A percentile compares a stretch with the other conserved stretches of the same genome.
These are phyloP conservation scores for Cladosporium sp. DNA, from an alignment of 2,329 filamentous ascomycete species.

Conservation along the genomic window DNA sequence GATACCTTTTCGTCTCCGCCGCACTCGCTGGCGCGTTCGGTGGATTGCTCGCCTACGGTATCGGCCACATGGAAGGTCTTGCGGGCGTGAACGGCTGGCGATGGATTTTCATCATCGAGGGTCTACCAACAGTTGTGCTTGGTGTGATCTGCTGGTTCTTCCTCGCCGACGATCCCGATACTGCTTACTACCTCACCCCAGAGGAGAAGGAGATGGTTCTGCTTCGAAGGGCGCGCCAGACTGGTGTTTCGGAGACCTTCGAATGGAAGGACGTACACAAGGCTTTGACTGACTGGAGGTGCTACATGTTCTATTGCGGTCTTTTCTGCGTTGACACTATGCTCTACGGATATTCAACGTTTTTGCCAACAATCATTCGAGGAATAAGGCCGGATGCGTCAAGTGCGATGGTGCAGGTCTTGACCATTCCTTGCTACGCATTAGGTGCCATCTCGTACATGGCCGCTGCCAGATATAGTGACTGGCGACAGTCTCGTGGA, in stretches of 20 bases:
- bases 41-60: conserved; percentile 68
- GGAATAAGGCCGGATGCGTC: conserved; percentile 60
- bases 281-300: conserved; percentile 70
- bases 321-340: conserved; percentile 76
- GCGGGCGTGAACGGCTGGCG: conserved; percentile 64
- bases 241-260: conserved; percentile 47
- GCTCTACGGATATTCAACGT: conserved; percentile 74
- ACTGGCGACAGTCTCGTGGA: conserved; percentile 62
- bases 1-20: conserved; percentile 67
- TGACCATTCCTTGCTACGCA: conserved; percentile 75
- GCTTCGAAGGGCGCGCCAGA: conserved; percentile 47
- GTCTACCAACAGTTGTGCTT: conserved; percentile 52
- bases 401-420: conserved; percentile 63
- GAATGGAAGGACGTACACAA: conserved; percentile 61
- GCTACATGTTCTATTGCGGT: conserved; percentile 63
- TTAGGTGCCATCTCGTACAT: conserved; percentile 69
- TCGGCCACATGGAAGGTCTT: conserved; percentile 67
- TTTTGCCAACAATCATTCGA: conserved; percentile 73
- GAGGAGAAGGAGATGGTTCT: conserved; percentile 58
- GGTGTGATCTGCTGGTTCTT: conserved; percentile 51
- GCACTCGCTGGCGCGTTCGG: conserved; percentile 69
- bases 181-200: conserved; percentile 56
- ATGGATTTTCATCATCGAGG: conserved; percentile 64
- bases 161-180: conserved; percentile 63
- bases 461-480: conserved; percentile 61